Percentiles rank a stretch among this genome's conserved stretches.
phyloP scores from a whole-genome alignment of 75 land plant genomes.

The Pseudotsuga menziesii region DNA sequence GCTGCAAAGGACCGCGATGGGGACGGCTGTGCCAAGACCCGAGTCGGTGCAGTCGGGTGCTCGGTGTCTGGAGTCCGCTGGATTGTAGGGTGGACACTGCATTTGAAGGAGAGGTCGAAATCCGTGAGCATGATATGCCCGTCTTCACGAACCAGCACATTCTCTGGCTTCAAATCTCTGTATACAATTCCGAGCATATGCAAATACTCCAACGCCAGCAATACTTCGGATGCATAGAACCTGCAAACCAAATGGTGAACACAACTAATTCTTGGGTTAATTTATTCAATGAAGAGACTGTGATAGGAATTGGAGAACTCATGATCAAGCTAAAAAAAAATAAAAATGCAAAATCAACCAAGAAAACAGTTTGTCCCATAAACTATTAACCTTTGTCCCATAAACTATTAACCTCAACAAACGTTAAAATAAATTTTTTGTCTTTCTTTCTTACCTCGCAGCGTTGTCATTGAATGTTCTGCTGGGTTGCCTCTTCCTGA shows the following conservation, averaged over 20 bases:
- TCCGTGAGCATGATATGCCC: slow-evolving; percentile 28
- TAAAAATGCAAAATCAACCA: too few relatives aligned
- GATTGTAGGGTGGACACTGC: background rate
- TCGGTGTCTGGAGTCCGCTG: slow-evolving; percentile 25
- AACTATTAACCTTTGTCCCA: too few relatives aligned
- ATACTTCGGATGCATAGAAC: slow-evolving; percentile 82
- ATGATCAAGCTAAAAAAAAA: too few relatives aligned
- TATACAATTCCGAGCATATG: slow-evolving; percentile 20
- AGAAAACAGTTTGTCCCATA: too few relatives aligned
- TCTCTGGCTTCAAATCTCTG: slow-evolving; percentile 32
- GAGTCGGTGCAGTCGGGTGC: slow-evolving; percentile 16
- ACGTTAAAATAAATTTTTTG: too few relatives aligned
- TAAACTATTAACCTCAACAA: too few relatives aligned
- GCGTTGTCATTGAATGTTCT: slow-evolving; percentile 76
- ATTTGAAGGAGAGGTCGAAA: slow-evolving; percentile 15
- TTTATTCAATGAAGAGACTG: too few relatives aligned
- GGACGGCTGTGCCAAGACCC: background rate
- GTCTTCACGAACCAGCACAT: slow-evolving; percentile 17
- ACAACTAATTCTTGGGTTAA: too few relatives aligned
- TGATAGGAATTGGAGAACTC: too few relatives aligned
- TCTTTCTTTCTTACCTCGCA: slow-evolving; percentile 70
- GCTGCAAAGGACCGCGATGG: background rate
- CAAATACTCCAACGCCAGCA: slow-evolving; percentile 67
- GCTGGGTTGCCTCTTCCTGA: slow-evolving; percentile 72
- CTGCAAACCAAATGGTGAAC: too few relatives aligned